These are phyloP conservation scores for Lactarius quietus DNA, from an alignment of 768 basidiomycete genomes.

Conservation along the genomic window DNA sequence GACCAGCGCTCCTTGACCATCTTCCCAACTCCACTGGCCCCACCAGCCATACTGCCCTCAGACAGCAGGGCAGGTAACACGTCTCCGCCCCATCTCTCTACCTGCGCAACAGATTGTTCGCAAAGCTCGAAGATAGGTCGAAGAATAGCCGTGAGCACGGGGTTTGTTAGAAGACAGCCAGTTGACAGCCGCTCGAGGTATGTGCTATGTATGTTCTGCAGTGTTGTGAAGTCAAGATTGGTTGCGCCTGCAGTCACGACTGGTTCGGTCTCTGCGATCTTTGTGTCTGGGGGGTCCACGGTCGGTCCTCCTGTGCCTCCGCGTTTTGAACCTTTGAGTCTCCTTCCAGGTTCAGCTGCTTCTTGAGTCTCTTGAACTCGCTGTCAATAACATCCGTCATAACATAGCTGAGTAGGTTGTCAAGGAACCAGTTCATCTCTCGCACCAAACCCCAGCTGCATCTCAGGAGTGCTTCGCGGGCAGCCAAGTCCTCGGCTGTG, in stretches of 20 bases:
- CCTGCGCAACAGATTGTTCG: slow-evolving; percentile 80
- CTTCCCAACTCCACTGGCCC: slow-evolving; percentile 59
- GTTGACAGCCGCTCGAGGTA: slow-evolving; percentile 78
- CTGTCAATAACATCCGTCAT: slow-evolving; percentile 89
- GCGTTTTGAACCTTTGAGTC: slow-evolving; percentile 13
- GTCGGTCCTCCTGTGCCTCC: slow-evolving; percentile 28
- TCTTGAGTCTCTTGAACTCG: slow-evolving; percentile 72
- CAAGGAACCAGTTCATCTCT: slow-evolving; percentile 91
- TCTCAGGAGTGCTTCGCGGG: slow-evolving; percentile 61
- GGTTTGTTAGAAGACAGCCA: slow-evolving; percentile 73
- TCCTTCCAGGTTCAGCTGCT: slow-evolving; percentile 38
- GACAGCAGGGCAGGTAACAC: slow-evolving; percentile 79
- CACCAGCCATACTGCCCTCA: slow-evolving; percentile 65
- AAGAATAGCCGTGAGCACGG: slow-evolving; percentile 55
- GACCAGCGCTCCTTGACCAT: slow-evolving; percentile 68
- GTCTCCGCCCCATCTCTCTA: slow-evolving; percentile 92
- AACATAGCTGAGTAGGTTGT: slow-evolving; percentile 76
- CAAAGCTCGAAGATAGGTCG: slow-evolving; percentile 77
- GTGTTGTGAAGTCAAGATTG: slow-evolving; percentile 78
- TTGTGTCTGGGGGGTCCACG: slow-evolving; percentile 27
- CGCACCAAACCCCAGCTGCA: slow-evolving; percentile 85
- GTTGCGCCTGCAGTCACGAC: slow-evolving; percentile 31
- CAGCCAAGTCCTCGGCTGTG: slow-evolving; percentile 63
- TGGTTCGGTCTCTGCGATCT: slow-evolving; percentile 5
- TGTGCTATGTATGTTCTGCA: slow-evolving; percentile 75